Base-by-base conservation (phyloP, 495 filamentous ascomycete species). In the Trichoderma orchidacearum region DNA sequence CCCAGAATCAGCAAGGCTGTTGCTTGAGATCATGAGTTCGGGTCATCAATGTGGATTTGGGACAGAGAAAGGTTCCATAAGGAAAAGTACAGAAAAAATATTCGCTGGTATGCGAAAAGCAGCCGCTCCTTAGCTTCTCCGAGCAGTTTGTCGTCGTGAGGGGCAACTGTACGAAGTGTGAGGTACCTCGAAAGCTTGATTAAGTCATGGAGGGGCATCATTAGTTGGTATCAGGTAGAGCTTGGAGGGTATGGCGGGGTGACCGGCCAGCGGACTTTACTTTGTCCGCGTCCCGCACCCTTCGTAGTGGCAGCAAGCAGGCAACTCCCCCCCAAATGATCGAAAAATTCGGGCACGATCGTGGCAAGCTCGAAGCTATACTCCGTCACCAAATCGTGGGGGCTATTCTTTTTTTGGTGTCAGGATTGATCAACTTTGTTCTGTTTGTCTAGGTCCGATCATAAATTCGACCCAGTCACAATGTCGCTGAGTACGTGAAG, bases 401-500 rank as follows among this genome's bases (percentile, higher is more conserved):
- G 41, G 21, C 27, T 3, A 27, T 48, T 48, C 18, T 48, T 48
- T n/a, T n/a, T n/a, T 48, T 48, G 41, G 41, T 48, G 41, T 23
- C 3, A 9, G 27, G 41, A 48, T 8, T 27, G 18, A 48, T 48
- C 9, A 11, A 48, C 27, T 27, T 25, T 6, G 9, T 5, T 11
- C 27, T 48, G 41, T 25, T 23, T 48, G 41, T 48, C 9, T 23
- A 48, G 27, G 27, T 48, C 13, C 41, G 6, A 48, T 23, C 18
- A 48, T 23, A 48, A 27, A 30, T 60, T 57, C 15, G 9, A 18
- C 41, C 41, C 41, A 55, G 53, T 48, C 62, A 76, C 70, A 7
- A 78, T 78, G 75, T 70, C 74, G 57, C 60, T 78, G 67, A 76
- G 75, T 73, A 68, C 30, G 70, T 67, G 41, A 41, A n/a, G 15